phyloP scores from a whole-genome alignment of 1,284 basidiomycete species.

The Porodaedalea pini region DNA sequence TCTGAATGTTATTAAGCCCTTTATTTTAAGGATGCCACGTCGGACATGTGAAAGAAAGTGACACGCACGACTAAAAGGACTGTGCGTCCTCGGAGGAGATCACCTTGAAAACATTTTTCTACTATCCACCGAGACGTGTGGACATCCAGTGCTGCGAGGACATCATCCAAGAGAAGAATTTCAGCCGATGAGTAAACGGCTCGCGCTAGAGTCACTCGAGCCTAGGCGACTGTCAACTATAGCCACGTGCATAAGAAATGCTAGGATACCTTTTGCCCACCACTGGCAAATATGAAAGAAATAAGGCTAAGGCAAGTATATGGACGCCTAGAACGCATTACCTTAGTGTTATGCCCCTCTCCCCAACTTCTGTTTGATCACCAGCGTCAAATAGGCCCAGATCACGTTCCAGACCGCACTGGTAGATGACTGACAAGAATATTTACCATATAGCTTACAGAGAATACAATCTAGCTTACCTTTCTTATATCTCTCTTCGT shows the following conservation, averaged over 20 bases:
- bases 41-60: not conserved
- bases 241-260: not conserved
- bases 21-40: not conserved
- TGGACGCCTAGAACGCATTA: not conserved
- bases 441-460: too few species aligned
- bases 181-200: slow-evolving; percentile 37
- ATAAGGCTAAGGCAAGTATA: slow-evolving; percentile 23
- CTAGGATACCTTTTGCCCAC: slow-evolving; percentile 37
- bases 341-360: slow-evolving; percentile 31
- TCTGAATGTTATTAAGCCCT: slow-evolving; percentile 16
- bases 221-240: not conserved
- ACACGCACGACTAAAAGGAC: slow-evolving; percentile 34
- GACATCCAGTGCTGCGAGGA: slow-evolving; percentile 43
- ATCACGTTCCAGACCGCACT: slow-evolving; percentile 63
- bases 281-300: slow-evolving; percentile 28
- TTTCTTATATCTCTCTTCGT: slow-evolving; percentile 47
- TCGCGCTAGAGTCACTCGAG: slow-evolving; percentile 33
- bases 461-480: slow-evolving; percentile 17
- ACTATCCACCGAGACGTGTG: slow-evolving; percentile 44
- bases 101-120: slow-evolving; percentile 40
- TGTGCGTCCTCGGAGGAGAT: slow-evolving; percentile 39
- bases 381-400: slow-evolving; percentile 66
- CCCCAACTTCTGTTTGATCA: slow-evolving; percentile 39
- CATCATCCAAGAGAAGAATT: slow-evolving; percentile 39
- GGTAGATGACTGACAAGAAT: slow-evolving; percentile 48